Conservation (phyloP, 345 rosid species). For the Brassica nigra region DNA sequence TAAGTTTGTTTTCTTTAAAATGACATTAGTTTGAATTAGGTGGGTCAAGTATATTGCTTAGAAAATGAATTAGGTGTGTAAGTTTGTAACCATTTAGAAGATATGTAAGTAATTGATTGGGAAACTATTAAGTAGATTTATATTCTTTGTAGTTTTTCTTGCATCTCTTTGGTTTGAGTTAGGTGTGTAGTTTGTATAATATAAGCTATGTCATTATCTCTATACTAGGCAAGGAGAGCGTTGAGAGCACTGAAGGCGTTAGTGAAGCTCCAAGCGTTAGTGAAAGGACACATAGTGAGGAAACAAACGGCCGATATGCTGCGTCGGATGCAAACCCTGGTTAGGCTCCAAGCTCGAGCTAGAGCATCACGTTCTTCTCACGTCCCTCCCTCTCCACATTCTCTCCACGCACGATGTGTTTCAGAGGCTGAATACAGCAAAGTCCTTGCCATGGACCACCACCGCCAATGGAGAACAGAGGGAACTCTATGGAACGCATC, state of each 20-base stretch:
- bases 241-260: slow-evolving; percentile 84
- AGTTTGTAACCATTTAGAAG: background rate
- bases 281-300: slow-evolving; percentile 89
- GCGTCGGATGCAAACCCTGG: slow-evolving; percentile 82
- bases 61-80: slow-evolving; percentile 4
- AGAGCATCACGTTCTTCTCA: slow-evolving; percentile 62
- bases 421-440: slow-evolving; percentile 41
- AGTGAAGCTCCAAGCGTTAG: slow-evolving; percentile 95
- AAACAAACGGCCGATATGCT: slow-evolving; percentile 83
- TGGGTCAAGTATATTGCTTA: background rate
- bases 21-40: background rate
- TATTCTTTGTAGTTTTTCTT: background rate
- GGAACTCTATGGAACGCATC: slow-evolving; percentile 40
- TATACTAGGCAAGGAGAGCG: slow-evolving; percentile 80
- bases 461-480: slow-evolving; percentile 2
- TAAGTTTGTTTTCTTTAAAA: background rate
- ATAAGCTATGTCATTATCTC: slow-evolving; percentile 2
- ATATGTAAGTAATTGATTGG: slow-evolving; percentile 3
- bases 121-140: background rate
- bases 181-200: background rate
- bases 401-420: background rate
- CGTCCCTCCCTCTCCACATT: background rate
- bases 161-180: background rate
- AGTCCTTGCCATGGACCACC: slow-evolving; percentile 42
- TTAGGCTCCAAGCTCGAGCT: slow-evolving; percentile 73